Evolutionary conservation across 768 basidiomycete species (phyloP), one percentile per base, ranked within the genome.

Genomic region (Lentinula lateritia): DNA sequence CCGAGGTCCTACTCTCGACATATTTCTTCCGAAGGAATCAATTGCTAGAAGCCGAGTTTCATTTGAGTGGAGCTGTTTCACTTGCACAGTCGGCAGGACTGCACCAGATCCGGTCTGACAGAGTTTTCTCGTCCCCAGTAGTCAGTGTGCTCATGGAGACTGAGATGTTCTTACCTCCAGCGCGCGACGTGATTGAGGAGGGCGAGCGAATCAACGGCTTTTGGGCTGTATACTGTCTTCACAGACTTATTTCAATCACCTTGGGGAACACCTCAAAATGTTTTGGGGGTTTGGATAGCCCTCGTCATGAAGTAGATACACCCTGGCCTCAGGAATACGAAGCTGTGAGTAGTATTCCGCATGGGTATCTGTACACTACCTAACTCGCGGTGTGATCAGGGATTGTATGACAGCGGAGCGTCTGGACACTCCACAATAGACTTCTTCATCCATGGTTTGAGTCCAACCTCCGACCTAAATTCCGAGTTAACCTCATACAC

Each of bases 11-110:
- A 20, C 67, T 83, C 36, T 69, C 76, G 1, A 71, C 71, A 52
- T 80, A 78, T 63, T 76, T 81, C 66, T 77, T 78, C 60, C 69
- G 72, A 41, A 69, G 69, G 35, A 76, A 74, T 43, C 73, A 80
- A n/a, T 57, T 69, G 5, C 65, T 78, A 2, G 80, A 79, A 34
- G 82, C 77, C 8, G 72, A 72, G 54, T 80, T 79, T 60, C 70
- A 71, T 54, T 71, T 72, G 46, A 72, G 73, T 59, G 72, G 77
- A 0, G 72, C 78, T 32, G 70, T 74, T 64, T 65, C 68, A 1
- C 52, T 78, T 35, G 70, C 62, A 5, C 55, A 66, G 41, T 63
- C 69, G 60, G 53, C 69, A 39, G 66, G 61, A 32, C 54, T 77
- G 23, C 68, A 78, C 52, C 62, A 62, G 28, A 64, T 69, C 10